Percentiles rank a stretch among this genome's conserved stretches.
Conservation (phyloP, 169 alveolate genomes). For the Cryptosporidium tyzzeri region DNA sequence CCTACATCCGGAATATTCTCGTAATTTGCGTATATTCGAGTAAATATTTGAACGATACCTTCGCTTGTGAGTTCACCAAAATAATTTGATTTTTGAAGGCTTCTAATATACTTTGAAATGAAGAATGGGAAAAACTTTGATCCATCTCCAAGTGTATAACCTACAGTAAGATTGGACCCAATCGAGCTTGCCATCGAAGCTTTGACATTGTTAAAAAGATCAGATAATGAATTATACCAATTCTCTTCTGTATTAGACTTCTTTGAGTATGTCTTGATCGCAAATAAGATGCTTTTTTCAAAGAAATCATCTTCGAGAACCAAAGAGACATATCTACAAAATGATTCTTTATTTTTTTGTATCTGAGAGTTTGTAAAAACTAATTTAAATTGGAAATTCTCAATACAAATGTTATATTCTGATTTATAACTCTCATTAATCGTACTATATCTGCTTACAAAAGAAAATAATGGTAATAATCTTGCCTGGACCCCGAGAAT, state of each 20-base stretch:
- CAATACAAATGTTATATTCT: conserved; percentile 39
- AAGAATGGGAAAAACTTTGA: conserved; percentile 36
- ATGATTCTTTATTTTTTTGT: background rate
- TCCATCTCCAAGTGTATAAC: conserved; percentile 42
- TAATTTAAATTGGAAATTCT: conserved; percentile 15
- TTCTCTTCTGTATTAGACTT: conserved; percentile 20
- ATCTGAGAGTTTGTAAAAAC: conserved; percentile 21
- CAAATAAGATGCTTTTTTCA: conserved; percentile 15
- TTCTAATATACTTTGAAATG: conserved; percentile 35
- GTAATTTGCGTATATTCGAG: conserved; percentile 5
- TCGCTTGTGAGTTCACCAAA: background rate
- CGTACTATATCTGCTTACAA: background rate
- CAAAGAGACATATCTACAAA: conserved; percentile 27
- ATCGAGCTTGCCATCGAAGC: background rate
- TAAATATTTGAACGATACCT: conserved; percentile 15
- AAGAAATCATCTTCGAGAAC: conserved; percentile 29
- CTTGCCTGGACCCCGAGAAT: conserved; percentile 34
- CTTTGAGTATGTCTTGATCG: conserved; percentile 31
- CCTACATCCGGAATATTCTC: conserved; percentile 27
- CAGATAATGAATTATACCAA: conserved; percentile 11
- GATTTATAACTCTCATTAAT: background rate
- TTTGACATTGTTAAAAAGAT: conserved; percentile 3
- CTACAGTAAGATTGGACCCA: conserved; percentile 16
- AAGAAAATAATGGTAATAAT: conserved; percentile 19
- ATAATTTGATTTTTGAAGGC: conserved; percentile 42